A percentile compares a stretch with the other conserved stretches of the same genome.
Evolutionary conservation across 2,329 filamentous ascomycete species (phyloP).

Genomic region (Ceratocystis colombiana): DNA sequence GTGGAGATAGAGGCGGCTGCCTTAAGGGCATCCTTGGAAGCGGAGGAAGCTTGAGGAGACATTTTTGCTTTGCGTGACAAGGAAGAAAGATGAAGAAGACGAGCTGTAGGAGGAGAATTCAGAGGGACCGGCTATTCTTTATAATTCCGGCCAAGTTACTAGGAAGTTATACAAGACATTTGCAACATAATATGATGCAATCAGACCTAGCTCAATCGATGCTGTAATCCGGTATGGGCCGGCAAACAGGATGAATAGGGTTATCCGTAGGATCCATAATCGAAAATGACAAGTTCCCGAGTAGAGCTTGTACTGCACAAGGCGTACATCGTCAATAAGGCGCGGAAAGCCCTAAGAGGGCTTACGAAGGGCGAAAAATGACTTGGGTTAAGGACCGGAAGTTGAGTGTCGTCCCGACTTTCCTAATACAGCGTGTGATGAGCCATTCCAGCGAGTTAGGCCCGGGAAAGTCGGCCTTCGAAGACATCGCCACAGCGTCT

Average conservation of each 20-base stretch:
- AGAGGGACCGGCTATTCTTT: neutral
- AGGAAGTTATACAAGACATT: neutral
- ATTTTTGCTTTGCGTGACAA: neutral
- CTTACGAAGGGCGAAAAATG: too few relatives aligned
- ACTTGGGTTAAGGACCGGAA: too few relatives aligned
- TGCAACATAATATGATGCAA: neutral
- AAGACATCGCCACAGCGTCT: too few relatives aligned
- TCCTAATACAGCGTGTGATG: too few relatives aligned
- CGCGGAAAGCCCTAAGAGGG: too few relatives aligned
- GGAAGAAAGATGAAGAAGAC: neutral
- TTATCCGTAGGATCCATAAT: neutral
- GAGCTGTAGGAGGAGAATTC: neutral
- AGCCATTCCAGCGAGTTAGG: too few relatives aligned
- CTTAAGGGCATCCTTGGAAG: constrained; percentile 19
- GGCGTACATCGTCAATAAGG: neutral
- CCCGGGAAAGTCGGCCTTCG: too few relatives aligned
- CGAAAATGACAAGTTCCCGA: too few relatives aligned
- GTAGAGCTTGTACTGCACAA: neutral
- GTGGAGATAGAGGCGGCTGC: constrained; percentile 46
- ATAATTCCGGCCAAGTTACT: neutral
- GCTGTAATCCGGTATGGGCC: neutral
- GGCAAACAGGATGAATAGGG: neutral
- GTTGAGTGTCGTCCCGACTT: too few relatives aligned
- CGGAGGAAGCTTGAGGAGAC: neutral
- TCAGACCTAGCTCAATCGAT: neutral